phyloP scores from a whole-genome alignment of 1,139 yeast species.

The Arxiozyma slooffiae region DNA sequence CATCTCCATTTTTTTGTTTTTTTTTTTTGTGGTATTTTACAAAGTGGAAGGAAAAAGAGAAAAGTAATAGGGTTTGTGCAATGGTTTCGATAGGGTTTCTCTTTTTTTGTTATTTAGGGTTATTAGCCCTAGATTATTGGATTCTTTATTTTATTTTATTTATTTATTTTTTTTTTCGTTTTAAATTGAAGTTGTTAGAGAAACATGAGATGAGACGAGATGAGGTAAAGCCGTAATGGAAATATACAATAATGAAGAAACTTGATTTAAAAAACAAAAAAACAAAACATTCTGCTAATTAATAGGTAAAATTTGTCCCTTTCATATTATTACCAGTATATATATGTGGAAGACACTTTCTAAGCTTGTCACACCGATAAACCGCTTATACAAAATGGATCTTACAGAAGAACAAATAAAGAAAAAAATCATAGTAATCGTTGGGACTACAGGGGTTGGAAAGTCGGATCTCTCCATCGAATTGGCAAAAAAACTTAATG shows the following conservation, averaged over 20 bases:
- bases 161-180: no score
- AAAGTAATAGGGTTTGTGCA: background rate
- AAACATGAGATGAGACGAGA: background rate
- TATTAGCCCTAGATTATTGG: background rate
- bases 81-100: background rate
- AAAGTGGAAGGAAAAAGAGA: no score
- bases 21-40: background rate
- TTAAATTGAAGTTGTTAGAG: background rate
- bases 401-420: background rate
- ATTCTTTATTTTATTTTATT: background rate
- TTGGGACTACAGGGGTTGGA: slow-evolving; percentile 98
- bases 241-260: no score
- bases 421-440: slow-evolving; percentile 50
- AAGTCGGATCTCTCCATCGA: slow-evolving; percentile 77
- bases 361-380: background rate
- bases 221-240: background rate
- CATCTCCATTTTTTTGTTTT: background rate
- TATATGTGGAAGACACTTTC: background rate
- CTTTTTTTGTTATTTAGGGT: background rate
- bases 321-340: background rate
- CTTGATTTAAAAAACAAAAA: background rate
- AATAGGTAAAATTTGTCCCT: background rate
- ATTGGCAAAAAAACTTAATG: slow-evolving; percentile 64
- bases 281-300: no score
- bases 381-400: background rate